A percentile compares a stretch with the other conserved stretches of the same genome.
phyloP scores from a whole-genome alignment of 1,284 basidiomycete species.

The Melampsora larici-populina region DNA sequence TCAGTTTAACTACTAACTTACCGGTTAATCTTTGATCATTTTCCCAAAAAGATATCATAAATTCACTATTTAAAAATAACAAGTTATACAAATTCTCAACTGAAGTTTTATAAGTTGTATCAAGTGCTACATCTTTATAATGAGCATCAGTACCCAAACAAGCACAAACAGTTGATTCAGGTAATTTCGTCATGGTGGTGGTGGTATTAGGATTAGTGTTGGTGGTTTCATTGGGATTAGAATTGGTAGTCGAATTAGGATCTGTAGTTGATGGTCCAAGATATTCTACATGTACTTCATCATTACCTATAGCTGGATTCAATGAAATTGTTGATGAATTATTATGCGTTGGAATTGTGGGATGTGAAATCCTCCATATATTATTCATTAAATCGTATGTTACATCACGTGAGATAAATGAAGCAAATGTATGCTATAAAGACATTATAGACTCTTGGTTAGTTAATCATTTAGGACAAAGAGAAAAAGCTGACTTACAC shows the following conservation, averaged over 20 bases:
- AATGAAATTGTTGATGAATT: neutral
- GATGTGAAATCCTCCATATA: conserved; percentile 68
- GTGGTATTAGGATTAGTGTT: neutral
- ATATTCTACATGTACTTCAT: neutral
- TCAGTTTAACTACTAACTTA: no score
- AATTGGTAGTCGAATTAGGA: neutral
- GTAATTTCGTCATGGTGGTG: conserved; percentile 5
- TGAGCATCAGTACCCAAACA: conserved; percentile 64
- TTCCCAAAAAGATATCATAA: conserved; percentile 88
- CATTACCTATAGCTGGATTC: no score
- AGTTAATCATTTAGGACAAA: neutral
- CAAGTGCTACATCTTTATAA: conserved; percentile 70
- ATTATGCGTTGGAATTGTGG: neutral
- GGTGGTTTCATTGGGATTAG: neutral
- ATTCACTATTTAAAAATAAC: conserved; percentile 84
- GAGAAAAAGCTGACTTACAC: conserved; percentile 52
- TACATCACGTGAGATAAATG: conserved; percentile 91
- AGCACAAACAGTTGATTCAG: conserved; percentile 5
- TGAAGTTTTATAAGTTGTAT: conserved; percentile 75
- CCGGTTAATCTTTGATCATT: conserved; percentile 84
- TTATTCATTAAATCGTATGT: conserved; percentile 94
- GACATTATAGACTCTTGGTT: no score
- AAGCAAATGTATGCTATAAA: conserved; percentile 83
- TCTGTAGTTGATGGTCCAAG: neutral
- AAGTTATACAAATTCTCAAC: conserved; percentile 94